Evolutionary conservation across 1,284 basidiomycete genomes (phyloP).

Genomic region (Cryptococcus sp.): DNA sequence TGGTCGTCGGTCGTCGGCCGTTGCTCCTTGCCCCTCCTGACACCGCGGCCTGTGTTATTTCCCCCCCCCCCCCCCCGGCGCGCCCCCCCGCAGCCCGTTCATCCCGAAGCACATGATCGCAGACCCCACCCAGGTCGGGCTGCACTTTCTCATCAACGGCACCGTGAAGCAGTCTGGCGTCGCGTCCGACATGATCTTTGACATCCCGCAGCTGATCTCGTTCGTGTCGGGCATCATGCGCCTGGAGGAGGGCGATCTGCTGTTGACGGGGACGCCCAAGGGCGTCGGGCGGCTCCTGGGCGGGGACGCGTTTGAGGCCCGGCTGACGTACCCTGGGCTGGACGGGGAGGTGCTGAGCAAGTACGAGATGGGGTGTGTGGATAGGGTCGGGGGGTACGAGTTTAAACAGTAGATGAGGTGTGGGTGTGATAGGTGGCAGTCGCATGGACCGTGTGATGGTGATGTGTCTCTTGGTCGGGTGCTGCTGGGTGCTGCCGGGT

Average conservation of each 20-base stretch:
- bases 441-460: too few species aligned
- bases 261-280: conserved; percentile 81
- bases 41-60: background rate
- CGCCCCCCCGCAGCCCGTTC: conserved; percentile 59
- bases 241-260: conserved; percentile 86
- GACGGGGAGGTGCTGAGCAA: conserved; percentile 59
- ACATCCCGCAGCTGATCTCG: conserved; percentile 82
- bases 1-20: background rate
- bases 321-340: conserved; percentile 58
- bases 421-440: too few species aligned
- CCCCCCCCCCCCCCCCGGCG: conserved; percentile 14
- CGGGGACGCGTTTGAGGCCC: conserved; percentile 76
- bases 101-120: conserved; percentile 69
- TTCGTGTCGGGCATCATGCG: conserved; percentile 95
- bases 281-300: conserved; percentile 77
- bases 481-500: too few species aligned
- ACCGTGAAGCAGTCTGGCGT: conserved; percentile 76
- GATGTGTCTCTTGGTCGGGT: too few species aligned
- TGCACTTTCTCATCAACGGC: conserved; percentile 67
- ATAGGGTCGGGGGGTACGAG: conserved; percentile 67
- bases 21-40: background rate
- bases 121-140: conserved; percentile 69
- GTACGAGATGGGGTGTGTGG: conserved; percentile 64
- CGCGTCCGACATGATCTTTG: conserved; percentile 89
- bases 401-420: conserved; percentile 49